Conservation (phyloP, 148 eudicot genomes). For the Rhododendron ferrugineum region DNA sequence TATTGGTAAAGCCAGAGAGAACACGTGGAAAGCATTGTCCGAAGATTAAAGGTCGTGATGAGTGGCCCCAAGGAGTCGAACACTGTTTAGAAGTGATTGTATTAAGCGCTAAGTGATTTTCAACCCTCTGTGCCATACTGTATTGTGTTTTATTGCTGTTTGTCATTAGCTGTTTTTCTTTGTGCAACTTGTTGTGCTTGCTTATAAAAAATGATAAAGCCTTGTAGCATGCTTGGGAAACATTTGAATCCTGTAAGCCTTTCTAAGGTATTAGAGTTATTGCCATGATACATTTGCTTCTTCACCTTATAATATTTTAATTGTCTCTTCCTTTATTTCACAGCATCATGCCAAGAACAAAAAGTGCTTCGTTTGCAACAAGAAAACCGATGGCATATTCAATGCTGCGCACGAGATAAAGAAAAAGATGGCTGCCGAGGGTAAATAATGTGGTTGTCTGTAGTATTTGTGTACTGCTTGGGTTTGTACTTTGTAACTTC, state of each 20-base stretch:
- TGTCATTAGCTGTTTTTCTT: not conserved
- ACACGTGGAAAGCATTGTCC: not conserved
- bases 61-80: not conserved
- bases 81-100: not conserved
- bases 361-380: conserved; percentile 80
- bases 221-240: not conserved
- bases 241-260: not conserved
- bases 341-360: conserved; percentile 87
- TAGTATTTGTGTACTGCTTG: not conserved
- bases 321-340: conserved; percentile 13
- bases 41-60: not conserved
- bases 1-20: not conserved
- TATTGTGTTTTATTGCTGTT: not conserved
- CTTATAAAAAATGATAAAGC: not conserved
- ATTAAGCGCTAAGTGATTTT: not conserved
- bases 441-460: conserved; percentile 25
- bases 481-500: not conserved
- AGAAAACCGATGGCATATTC: conserved; percentile 76
- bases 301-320: not conserved
- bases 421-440: conserved; percentile 54
- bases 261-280: not conserved
- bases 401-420: conserved; percentile 78
- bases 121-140: not conserved
- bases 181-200: not conserved
- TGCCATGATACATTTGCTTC: not conserved